Evolutionary conservation across 2,329 filamentous ascomycete species (phyloP), one percentile per base, ranked within the genome.

Genomic region (Sordariomycetes sp.): DNA sequence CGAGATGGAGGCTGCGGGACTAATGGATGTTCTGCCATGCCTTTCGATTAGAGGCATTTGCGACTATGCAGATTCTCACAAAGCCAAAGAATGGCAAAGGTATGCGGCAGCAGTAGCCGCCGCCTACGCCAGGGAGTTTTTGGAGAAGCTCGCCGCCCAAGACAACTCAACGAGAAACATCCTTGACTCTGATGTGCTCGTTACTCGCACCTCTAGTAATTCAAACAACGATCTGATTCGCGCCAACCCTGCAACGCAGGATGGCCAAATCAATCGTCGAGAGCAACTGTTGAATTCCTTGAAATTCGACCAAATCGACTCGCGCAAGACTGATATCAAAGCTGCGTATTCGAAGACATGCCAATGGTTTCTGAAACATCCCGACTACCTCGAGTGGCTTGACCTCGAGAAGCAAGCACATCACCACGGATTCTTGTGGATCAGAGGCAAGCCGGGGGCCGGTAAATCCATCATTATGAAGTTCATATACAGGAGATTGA

Each of bases 381-480:
- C 17, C 4, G 19, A 28, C 1, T 36, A 36, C 19, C 27, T 12
- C 11, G 21, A 21, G 7, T 42, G 39, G 39, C 23, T 32, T 7
- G 23, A 42, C 14, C 16, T 21, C 4, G 20, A 15, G 7, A 21
- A 31, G 31, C 27, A 23, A 9, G n/a, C 7, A 7, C 3, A 33
- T 11, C 39, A 39, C 20, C 24, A 36, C 21, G 35, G 33, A 15
- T 33, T 38, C 11, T 21, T 43, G 6, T 43, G 63, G 63, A 62
- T 69, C 33, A 57, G 58, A 34, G 65, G 64, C 4, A 61, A 64
- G 15, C 55, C 61, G 4, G 61, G 61, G 1, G 48, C 55, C 3
- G 61, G 61, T 2, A 70, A 70, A 39, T 70, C 59, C 1, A 65
- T 59, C 0, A 37, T 67, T 2, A 65, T 66, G 60, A 66, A 64